phyloP scores from a whole-genome alignment of 116 monocot genomes.

The Thalassia testudinum region DNA sequence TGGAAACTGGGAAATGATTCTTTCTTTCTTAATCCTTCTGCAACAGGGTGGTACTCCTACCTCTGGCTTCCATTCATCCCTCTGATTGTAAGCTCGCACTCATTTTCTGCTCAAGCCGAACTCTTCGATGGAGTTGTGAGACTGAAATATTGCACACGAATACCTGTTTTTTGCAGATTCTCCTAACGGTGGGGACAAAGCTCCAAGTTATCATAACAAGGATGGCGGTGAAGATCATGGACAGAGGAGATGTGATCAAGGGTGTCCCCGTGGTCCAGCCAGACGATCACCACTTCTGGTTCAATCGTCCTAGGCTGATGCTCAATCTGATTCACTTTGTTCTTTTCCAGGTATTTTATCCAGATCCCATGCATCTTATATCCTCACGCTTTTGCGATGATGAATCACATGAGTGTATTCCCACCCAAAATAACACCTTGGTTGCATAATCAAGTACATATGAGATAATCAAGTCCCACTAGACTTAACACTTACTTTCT shows the following conservation, averaged over 20 bases:
- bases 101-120: no score
- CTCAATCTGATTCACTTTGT: constrained; percentile 39
- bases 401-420: no score
- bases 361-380: no score
- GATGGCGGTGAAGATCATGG: constrained; percentile 28
- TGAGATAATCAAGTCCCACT: no score
- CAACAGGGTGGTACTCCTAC: constrained; percentile 26
- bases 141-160: no score
- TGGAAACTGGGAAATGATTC: not conserved
- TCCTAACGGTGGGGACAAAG: constrained; percentile 21
- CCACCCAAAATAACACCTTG: no score
- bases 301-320: constrained; percentile 19
- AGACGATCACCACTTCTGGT: constrained; percentile 19
- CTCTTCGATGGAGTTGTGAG: no score
- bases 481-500: no score
- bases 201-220: constrained; percentile 32
- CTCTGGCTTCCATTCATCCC: constrained; percentile 38
- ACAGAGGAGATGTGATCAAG: constrained; percentile 26
- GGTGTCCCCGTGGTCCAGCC: constrained; percentile 18
- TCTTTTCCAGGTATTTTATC: constrained; percentile 21
- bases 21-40: not conserved
- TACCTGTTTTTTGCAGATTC: constrained; percentile 7
- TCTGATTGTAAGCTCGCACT: constrained; percentile 17
- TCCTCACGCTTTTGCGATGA: no score
- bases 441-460: no score